phyloP scores from a whole-genome alignment of 257 asterid species.

The Linderniella brevidens region DNA sequence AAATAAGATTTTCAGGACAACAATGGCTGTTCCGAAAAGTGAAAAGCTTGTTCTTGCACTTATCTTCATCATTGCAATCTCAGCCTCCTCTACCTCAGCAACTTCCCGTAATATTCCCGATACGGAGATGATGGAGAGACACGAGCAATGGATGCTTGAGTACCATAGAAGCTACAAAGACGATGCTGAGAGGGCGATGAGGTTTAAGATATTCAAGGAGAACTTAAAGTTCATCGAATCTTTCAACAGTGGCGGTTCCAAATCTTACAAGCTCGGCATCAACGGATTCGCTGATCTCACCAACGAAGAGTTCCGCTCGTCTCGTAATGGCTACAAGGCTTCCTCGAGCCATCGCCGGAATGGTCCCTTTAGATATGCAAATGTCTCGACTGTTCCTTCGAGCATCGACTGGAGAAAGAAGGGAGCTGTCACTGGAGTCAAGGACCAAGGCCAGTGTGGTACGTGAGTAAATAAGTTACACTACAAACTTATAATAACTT shows the following conservation, averaged over 20 bases:
- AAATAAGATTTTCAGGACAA: too few species aligned
- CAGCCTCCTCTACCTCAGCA: too few species aligned
- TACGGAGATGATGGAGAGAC: conserved; percentile 14
- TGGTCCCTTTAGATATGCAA: conserved; percentile 15
- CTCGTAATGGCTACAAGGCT: conserved; percentile 17
- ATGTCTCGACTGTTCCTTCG: conserved; percentile 13
- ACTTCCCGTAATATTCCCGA: too few species aligned
- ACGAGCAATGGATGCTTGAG: conserved; percentile 24
- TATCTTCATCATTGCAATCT: too few species aligned
- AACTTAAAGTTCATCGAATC: conserved; percentile 25
- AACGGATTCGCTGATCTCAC: conserved; percentile 21
- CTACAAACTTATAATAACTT: not conserved
- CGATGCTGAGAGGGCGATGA: conserved; percentile 11
- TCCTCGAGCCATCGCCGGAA: too few species aligned
- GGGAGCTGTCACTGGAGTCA: conserved; percentile 28
- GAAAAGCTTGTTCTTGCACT: too few species aligned
- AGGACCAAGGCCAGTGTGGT: conserved; percentile 36
- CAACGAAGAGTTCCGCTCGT: conserved; percentile 20
- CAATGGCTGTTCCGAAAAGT: too few species aligned
- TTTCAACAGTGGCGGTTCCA: conserved; percentile 16
- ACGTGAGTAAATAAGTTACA: conserved; percentile 1
- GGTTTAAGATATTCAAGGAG: conserved; percentile 21
- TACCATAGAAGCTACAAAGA: conserved; percentile 16
- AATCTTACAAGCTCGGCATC: conserved; percentile 16
- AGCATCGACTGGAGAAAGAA: conserved; percentile 24